Conservation (phyloP, 2,329 filamentous ascomycete species). For the Penicillium brasilianum region DNA sequence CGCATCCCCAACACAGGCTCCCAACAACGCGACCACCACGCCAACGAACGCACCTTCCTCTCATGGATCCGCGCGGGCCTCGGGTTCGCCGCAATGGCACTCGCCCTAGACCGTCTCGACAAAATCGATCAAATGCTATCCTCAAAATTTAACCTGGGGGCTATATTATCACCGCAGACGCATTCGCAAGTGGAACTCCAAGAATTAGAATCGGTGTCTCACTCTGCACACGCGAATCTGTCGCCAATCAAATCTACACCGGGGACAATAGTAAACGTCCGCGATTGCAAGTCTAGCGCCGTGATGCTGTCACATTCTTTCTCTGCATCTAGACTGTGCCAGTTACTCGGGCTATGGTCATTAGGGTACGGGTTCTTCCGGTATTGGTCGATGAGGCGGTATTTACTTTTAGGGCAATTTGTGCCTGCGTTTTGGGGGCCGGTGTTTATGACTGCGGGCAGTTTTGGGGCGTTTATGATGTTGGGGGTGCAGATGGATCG, state of each 20-base stretch:
- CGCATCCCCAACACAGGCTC: conserved; percentile 37
- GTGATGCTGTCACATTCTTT: conserved; percentile 1
- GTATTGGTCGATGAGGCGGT: conserved; percentile 34
- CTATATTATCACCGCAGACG: neutral
- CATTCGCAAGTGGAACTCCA: neutral
- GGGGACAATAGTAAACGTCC: neutral
- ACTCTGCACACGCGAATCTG: neutral
- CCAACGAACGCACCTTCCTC: conserved; percentile 42
- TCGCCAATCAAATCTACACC: neutral
- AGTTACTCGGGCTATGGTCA: conserved; percentile 35
- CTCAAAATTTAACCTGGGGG: conserved; percentile 17
- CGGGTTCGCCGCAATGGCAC: conserved; percentile 38
- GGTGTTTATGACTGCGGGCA: conserved; percentile 34
- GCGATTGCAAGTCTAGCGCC: neutral
- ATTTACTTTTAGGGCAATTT: conserved; percentile 34
- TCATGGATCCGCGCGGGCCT: conserved; percentile 43
- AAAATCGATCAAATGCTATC: conserved; percentile 35
- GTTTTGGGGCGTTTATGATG: conserved; percentile 25
- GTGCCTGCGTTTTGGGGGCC: conserved; percentile 40
- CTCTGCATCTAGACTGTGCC: conserved; percentile 29
- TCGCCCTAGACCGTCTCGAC: conserved; percentile 36
- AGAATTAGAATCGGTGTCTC: neutral
- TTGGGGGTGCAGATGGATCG: conserved; percentile 24
- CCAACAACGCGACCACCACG: conserved; percentile 40
- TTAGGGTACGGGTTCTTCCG: conserved; percentile 37